Base-by-base conservation (phyloP, 2,329 filamentous ascomycete genomes). In the Fusarium musae region DNA sequence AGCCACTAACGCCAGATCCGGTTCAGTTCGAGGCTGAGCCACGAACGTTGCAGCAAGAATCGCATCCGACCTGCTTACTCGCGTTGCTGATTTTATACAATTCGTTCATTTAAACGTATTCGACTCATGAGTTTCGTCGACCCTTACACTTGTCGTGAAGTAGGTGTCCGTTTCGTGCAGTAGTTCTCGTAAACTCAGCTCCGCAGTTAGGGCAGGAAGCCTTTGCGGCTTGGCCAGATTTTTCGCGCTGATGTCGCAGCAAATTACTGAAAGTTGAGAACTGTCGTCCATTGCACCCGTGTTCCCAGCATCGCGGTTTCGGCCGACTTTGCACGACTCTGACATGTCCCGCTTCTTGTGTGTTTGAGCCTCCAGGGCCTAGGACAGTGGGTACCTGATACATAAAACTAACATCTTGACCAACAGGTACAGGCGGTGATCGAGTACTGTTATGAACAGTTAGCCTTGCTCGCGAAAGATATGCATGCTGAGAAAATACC, bases 181-280 rank as follows among this genome's bases (percentile, higher is more conserved):
- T 91, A 10, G 95, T 97, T 76, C 96, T 88, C 17, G 96, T 98
- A 78, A 98, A 98, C 78, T 97, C 95, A 16, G 95, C 95, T 42
- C 95, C 94, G 79, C 96, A 98, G 80, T 95, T 93, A 23, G 94
- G 95, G 80, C 96, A 98, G 56, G 92, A 91, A 6, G 94, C 94
- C 84, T 98, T 98, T 36, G 93, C 87, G 16, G 95, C 94, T 59
- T 95, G 95, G 32, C 96, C 96, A 1, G 94, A 97, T 82, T 97
- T 98, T 83, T 98, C 96, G 47, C 96, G 90, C 82, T 98, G 95
- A 81, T 98, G 96, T 71, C 96, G 89, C 42, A 98, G 86, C 7
- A 98, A 88, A 80, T 98, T 98, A 88, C 95, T 97, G 80, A 98
- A 98, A 7, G 96, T 98, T 23, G 94, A 97, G 80, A 98, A 98